Conservation (phyloP, 352 stramenopile genomes). For the Phytophthora pisi region DNA sequence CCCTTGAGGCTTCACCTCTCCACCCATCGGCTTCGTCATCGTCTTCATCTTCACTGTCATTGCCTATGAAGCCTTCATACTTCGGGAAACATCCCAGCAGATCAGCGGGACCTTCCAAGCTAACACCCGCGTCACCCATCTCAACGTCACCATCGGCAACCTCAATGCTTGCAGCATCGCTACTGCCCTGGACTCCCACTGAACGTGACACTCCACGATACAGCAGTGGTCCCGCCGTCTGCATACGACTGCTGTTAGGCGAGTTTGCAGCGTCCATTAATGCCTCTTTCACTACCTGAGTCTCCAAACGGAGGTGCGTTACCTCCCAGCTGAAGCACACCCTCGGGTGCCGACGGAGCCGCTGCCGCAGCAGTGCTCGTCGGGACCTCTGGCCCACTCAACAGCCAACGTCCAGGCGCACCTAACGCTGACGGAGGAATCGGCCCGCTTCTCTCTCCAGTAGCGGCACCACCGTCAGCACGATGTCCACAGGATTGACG, state of each 20-base stretch:
- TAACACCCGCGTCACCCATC: neutral
- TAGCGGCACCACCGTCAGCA: neutral
- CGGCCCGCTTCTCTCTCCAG: neutral
- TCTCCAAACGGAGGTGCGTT: neutral
- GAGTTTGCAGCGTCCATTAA: neutral
- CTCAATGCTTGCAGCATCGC: neutral
- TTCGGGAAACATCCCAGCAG: neutral
- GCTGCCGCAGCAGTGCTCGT: neutral
- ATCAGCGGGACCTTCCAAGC: neutral
- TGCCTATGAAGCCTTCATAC: neutral
- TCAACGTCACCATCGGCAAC: neutral
- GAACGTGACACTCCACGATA: neutral
- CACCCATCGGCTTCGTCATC: neutral
- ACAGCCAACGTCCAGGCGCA: neutral
- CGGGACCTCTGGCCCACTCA: neutral
- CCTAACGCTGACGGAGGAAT: neutral
- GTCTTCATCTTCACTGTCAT: neutral
- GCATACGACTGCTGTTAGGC: conserved; percentile 1
- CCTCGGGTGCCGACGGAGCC: neutral
- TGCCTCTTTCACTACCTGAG: neutral
- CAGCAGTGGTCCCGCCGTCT: neutral
- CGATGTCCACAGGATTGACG: neutral
- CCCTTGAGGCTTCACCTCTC: neutral
- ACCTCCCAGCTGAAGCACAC: neutral
- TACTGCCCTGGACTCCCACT: neutral